Base-by-base conservation (phyloP, 2,329 filamentous ascomycete genomes). In the Microsporum ferrugineum region DNA sequence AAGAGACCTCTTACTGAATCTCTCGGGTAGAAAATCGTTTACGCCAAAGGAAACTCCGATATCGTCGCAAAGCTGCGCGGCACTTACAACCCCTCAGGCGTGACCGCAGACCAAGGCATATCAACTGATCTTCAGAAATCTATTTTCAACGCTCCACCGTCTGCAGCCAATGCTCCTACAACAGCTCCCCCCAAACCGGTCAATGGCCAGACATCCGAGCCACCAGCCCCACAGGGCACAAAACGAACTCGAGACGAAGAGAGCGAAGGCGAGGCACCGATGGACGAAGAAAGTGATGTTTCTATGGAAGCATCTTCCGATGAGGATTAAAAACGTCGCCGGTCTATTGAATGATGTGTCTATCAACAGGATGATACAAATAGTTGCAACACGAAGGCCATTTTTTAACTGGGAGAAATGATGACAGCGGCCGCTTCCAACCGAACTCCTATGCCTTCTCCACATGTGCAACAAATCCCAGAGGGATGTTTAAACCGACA, bases 51-150 rank as follows among this genome's bases (percentile, higher is more conserved):
- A 61, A 92, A 92, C 71, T 96, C 91, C 2, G 82, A 96, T 72
- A 87, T 88, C 29, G 84, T 99, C 64, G 85, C 90, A 38, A 96
- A 95, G 74, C 84, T 99, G 59, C 91, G 96, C 66, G 94, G 94
- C 64, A 92, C 89, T 12, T 96, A 91, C 76, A 81, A 88, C 67
- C 85, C 89, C 12, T 76, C 79, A 45, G 63, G 71, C 43, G 75
- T 75, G 10, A 57, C 64, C 45, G 76, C 79, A 33, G 79, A 77
- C 33, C 79, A 81, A 45, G 82, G 84, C 59, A 82, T 84, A 68
- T 83, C 88, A 67, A 90, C 87, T 2, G 86, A 88, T 66, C 79
- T 89, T 53, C 88, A 91, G 71, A 87, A 88, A 71, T 88, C 86
- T 70, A 89, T 94, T 68, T 91, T 92, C 78, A 87, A 86, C 70